These are phyloP conservation scores for Blastomyces emzantsi DNA, from an alignment of 2,329 filamentous ascomycete genomes.

Conservation along the genomic window DNA sequence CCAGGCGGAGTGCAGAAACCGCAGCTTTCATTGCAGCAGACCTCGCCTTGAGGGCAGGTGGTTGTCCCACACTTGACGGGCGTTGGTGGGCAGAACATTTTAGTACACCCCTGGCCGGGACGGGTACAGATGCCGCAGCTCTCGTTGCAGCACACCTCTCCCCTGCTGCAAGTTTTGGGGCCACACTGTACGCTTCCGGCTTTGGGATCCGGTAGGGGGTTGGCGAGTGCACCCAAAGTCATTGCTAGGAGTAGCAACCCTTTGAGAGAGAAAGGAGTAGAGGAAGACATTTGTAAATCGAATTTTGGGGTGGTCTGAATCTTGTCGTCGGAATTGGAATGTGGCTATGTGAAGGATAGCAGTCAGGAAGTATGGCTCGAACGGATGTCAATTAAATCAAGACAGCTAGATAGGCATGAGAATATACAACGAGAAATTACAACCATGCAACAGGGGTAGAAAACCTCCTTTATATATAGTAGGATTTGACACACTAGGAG, in stretches of 20 bases:
- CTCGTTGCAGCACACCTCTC: slow-evolving; percentile 3
- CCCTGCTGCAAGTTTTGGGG: not conserved
- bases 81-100: not conserved
- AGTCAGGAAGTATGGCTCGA: not conserved
- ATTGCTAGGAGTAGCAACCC: slow-evolving; percentile 1
- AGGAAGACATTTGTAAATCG: not conserved
- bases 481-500: not conserved
- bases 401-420: not conserved
- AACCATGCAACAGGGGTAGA: not conserved
- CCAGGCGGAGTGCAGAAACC: slow-evolving; percentile 6
- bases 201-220: not conserved
- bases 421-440: not conserved
- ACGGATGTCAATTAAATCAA: not conserved
- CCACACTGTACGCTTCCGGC: not conserved
- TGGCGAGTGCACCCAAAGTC: slow-evolving; percentile 1
- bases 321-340: not conserved
- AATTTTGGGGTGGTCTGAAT: not conserved
- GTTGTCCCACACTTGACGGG: not conserved
- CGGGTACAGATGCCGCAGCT: slow-evolving; percentile 4
- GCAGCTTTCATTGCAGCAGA: slow-evolving; percentile 8
- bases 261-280: slow-evolving; percentile 1
- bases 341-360: not conserved
- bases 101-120: not conserved
- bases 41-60: not conserved
- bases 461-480: not conserved